phyloP scores from a whole-genome alignment of 495 filamentous ascomycete species.

The Xylaria telfairii region DNA sequence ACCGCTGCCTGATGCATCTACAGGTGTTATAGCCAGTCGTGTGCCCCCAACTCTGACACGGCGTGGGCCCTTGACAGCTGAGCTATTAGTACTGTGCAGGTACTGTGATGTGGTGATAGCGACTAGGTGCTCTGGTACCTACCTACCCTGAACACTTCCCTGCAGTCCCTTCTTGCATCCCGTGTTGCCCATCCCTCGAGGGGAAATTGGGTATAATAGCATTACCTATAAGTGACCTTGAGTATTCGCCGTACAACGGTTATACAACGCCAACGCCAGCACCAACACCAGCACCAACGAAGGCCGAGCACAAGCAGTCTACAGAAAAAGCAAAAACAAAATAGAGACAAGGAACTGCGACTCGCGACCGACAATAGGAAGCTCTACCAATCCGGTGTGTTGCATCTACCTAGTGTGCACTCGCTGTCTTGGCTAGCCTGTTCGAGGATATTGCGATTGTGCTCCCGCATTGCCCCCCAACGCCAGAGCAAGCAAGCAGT shows the following conservation, averaged over 20 bases:
- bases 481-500: neutral
- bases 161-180: constrained; percentile 11
- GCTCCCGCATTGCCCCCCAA: neutral
- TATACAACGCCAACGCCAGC: neutral
- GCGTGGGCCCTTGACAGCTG: neutral
- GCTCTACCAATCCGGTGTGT: neutral
- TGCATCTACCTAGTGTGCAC: neutral
- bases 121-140: neutral
- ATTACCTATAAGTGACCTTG: no score
- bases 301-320: neutral
- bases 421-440: constrained; percentile 2
- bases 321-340: neutral
- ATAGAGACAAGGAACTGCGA: neutral
- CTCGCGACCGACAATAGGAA: neutral
- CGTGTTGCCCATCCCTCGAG: neutral
- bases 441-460: constrained; percentile 5
- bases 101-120: neutral
- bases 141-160: neutral
- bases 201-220: no score
- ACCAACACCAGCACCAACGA: neutral
- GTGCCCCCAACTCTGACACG: neutral
- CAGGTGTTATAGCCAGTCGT: neutral
- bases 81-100: neutral
- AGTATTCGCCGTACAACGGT: neutral
- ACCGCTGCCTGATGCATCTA: neutral